These are phyloP conservation scores for Aspergillus brasiliensis DNA, from an alignment of 2,329 filamentous ascomycete species.

Conservation along the genomic window DNA sequence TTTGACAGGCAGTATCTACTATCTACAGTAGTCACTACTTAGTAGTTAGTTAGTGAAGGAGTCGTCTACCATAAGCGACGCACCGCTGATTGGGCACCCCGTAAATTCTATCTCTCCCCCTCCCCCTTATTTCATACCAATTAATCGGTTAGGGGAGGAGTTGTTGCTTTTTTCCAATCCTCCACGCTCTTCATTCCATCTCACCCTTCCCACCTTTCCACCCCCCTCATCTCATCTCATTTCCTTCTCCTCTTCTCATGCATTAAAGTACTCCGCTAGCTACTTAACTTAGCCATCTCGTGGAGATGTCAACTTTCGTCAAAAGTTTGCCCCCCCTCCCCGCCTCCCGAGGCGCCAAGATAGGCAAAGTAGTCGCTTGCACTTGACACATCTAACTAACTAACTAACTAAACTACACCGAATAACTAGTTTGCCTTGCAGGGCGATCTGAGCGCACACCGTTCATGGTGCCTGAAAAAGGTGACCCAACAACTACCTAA, in stretches of 20 bases:
- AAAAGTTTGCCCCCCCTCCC: not conserved
- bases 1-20: not conserved
- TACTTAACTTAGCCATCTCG: not conserved
- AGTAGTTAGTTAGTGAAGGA: too few species aligned
- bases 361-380: not conserved
- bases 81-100: not conserved
- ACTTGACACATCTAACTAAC: too few species aligned
- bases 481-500: not conserved
- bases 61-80: not conserved
- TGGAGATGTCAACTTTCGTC: constrained; percentile 6
- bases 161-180: not conserved
- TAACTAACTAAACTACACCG: not conserved
- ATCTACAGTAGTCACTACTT: too few species aligned
- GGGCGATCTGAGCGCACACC: constrained; percentile 13
- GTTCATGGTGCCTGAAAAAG: constrained; percentile 11
- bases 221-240: too few species aligned
- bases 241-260: not conserved
- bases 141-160: not conserved
- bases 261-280: not conserved
- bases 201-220: too few species aligned
- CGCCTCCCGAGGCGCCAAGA: too few species aligned
- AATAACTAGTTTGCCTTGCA: constrained; percentile 11
- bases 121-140: not conserved
- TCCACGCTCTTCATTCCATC: not conserved
- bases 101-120: not conserved